Evolutionary conservation across 345 rosid genomes (phyloP).

Genomic region (Syzygium grande): DNA sequence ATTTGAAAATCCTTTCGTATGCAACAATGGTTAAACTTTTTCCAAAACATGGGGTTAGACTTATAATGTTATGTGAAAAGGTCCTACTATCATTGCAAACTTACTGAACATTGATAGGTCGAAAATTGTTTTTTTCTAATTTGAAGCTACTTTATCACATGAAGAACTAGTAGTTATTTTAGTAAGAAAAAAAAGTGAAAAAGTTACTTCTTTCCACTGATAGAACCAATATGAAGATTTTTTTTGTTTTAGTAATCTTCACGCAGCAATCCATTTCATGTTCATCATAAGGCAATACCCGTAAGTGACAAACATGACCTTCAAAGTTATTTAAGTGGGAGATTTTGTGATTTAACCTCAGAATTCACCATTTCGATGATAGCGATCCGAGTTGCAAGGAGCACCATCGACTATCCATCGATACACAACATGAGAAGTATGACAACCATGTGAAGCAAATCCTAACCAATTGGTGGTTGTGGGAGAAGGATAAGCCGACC

Average conservation of each 20-base stretch:
- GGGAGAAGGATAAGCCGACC: not conserved
- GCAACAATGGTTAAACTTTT: not conserved
- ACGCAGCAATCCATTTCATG: not conserved
- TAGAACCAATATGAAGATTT: not conserved
- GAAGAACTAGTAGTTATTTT: not conserved
- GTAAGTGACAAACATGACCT: not conserved
- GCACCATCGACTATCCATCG: not conserved
- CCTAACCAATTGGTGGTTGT: not conserved
- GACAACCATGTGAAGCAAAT: not conserved
- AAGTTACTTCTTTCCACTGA: not conserved
- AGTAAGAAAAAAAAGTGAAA: not conserved
- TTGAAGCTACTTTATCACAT: not conserved
- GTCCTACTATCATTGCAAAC: not conserved
- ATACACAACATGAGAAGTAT: not conserved
- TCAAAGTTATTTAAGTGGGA: not conserved
- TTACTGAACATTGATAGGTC: not conserved
- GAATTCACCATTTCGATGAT: not conserved
- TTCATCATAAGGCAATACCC: not conserved
- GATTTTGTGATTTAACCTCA: not conserved
- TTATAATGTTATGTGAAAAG: not conserved
- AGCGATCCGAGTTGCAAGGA: not conserved
- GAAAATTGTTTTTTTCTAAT: not conserved
- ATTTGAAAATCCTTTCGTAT: not conserved
- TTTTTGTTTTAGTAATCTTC: not conserved
- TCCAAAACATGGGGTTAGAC: not conserved